Evolutionary conservation across 2,329 filamentous ascomycete genomes (phyloP).

Genomic region (Nemania sp.): DNA sequence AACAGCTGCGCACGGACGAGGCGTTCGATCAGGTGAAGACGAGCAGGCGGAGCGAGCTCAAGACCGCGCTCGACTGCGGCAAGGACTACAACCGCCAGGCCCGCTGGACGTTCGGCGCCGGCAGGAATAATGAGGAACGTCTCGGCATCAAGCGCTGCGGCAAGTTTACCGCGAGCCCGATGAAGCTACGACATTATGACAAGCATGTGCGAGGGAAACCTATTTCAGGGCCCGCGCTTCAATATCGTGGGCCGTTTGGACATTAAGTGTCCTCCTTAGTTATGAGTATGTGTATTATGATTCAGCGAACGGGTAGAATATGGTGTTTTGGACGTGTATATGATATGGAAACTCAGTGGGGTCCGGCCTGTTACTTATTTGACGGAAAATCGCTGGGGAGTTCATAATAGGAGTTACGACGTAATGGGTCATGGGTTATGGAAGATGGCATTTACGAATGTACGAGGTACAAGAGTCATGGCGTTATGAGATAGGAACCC

Average conservation of each 20-base stretch:
- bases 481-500: conserved; percentile 26
- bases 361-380: no score
- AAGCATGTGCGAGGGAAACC: conserved; percentile 28
- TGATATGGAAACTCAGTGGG: no score
- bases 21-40: conserved; percentile 67
- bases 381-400: background rate
- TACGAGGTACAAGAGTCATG: conserved; percentile 22
- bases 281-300: background rate
- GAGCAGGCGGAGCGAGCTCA: conserved; percentile 66
- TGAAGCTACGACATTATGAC: conserved; percentile 31
- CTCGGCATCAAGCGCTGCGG: conserved; percentile 38
- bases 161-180: conserved; percentile 36
- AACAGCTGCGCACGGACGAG: conserved; percentile 70
- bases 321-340: background rate
- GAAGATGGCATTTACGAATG: conserved; percentile 8
- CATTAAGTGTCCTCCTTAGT: background rate
- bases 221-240: conserved; percentile 30
- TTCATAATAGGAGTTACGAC: conserved; percentile 17
- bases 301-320: background rate
- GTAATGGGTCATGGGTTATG: conserved; percentile 18
- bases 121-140: conserved; percentile 35
- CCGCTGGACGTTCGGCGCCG: conserved; percentile 56
- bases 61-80: conserved; percentile 66
- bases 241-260: conserved; percentile 26
- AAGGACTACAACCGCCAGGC: conserved; percentile 51